Conservation (phyloP, 345 rosid genomes). For the Populus pruinosa region DNA sequence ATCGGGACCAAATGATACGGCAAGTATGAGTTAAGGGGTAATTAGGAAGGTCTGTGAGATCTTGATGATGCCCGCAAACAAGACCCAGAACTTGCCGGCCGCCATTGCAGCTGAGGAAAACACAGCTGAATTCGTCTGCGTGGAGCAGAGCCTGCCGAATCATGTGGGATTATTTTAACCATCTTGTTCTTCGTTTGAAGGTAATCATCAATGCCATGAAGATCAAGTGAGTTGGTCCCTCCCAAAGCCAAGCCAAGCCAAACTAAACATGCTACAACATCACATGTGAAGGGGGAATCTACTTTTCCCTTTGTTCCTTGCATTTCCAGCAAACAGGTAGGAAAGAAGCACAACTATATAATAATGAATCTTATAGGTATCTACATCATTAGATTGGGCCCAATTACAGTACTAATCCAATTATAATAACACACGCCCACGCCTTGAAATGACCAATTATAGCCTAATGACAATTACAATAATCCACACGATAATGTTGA, state of each 20-base stretch:
- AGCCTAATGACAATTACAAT: conserved; percentile 7
- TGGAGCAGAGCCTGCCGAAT: neutral
- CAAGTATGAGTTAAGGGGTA: neutral
- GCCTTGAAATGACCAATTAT: conserved; percentile 18
- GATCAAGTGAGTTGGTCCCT: conserved; percentile 2
- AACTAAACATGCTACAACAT: conserved; percentile 30
- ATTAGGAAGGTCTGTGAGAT: no score
- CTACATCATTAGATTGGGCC: conserved; percentile 21
- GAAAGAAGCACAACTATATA: conserved; percentile 13
- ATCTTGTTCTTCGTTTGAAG: neutral
- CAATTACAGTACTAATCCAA: conserved; percentile 9
- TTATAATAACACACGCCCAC: conserved; percentile 6
- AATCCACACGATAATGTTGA: conserved; percentile 8
- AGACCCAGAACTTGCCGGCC: conserved; percentile 6
- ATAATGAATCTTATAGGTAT: neutral
- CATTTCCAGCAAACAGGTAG: conserved; percentile 35
- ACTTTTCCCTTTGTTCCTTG: conserved; percentile 25
- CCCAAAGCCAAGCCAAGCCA: conserved; percentile 20
- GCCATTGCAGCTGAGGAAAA: neutral
- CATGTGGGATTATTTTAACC: neutral
- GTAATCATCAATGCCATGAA: neutral
- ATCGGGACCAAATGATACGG: neutral
- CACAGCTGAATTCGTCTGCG: neutral
- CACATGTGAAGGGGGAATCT: conserved; percentile 51
- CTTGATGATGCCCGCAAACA: neutral